Percentiles rank a stretch among this genome's conserved stretches.
Conservation (phyloP, 2,329 filamentous ascomycete genomes). For the Aspergillus sp. region DNA sequence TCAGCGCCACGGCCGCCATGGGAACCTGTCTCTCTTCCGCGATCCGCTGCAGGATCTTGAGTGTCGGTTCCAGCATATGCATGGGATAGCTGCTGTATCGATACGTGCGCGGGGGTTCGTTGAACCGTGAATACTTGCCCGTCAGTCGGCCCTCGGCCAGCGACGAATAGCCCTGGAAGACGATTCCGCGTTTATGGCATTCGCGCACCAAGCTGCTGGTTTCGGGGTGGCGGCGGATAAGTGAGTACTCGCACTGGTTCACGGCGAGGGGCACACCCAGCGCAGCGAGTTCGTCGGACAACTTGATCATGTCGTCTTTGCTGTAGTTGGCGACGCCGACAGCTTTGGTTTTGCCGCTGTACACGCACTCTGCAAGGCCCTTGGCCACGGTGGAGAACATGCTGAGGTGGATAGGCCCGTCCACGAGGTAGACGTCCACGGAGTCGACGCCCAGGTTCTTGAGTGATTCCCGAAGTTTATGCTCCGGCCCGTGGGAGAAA, state of each 20-base stretch:
- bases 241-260: conserved; percentile 40
- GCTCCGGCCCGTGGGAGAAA: conserved; percentile 26
- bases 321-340: conserved; percentile 41
- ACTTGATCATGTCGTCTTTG: conserved; percentile 34
- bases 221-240: conserved; percentile 37
- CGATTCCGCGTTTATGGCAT: conserved; percentile 34
- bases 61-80: conserved; percentile 33
- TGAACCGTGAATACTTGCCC: conserved; percentile 33
- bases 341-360: conserved; percentile 33
- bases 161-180: conserved; percentile 37
- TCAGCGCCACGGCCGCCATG: conserved; percentile 36
- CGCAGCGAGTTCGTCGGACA: conserved; percentile 34
- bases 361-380: conserved; percentile 37
- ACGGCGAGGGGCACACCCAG: conserved; percentile 34
- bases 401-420: conserved; percentile 38
- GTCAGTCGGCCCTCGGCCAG: conserved; percentile 35
- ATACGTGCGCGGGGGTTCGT: conserved; percentile 30
- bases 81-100: conserved; percentile 39
- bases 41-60: conserved; percentile 30
- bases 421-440: conserved; percentile 37
- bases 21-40: conserved; percentile 26
- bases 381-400: conserved; percentile 34
- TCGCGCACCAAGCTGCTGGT: conserved; percentile 32
- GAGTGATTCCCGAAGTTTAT: conserved; percentile 31
- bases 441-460: conserved; percentile 33